A percentile compares a stretch with the other conserved stretches of the same genome.
Conservation (phyloP, 257 asterid species). For the Fraxinus americana region DNA sequence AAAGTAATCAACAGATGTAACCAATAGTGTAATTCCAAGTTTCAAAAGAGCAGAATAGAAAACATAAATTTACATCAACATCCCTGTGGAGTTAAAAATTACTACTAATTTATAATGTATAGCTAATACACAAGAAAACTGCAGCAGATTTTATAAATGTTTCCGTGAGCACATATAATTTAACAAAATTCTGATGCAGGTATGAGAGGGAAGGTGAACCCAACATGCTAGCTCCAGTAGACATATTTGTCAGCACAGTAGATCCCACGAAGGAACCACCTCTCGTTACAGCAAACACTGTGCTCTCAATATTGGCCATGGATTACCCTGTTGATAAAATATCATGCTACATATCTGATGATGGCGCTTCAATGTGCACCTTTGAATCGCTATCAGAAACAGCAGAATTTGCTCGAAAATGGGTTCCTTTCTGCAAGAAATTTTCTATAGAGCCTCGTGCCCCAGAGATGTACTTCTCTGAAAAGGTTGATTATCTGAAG, state of each 20-base stretch:
- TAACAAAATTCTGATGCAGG: constrained; percentile 45
- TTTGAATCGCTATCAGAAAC: constrained; percentile 93
- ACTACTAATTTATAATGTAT: background rate
- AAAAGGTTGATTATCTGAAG: constrained; percentile 85
- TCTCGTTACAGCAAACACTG: constrained; percentile 85
- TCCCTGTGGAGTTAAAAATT: background rate
- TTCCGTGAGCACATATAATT: background rate
- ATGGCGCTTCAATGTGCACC: constrained; percentile 97
- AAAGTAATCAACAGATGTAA: background rate
- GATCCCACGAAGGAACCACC: constrained; percentile 98
- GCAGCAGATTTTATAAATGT: background rate
- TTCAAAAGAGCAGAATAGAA: background rate
- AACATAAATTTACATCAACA: background rate
- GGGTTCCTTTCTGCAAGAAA: constrained; percentile 96
- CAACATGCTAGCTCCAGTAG: constrained; percentile 79
- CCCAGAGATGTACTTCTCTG: constrained; percentile 91
- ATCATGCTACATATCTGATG: constrained; percentile 94
- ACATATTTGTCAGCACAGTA: constrained; percentile 89
- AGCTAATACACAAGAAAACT: background rate
- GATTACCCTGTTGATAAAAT: constrained; percentile 90
- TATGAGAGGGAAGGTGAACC: constrained; percentile 96
- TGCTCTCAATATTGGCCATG: constrained; percentile 90
- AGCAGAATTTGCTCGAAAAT: constrained; percentile 87
- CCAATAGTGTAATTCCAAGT: background rate
- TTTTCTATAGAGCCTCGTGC: constrained; percentile 93